These are phyloP conservation scores for Aureobasidium uvarum DNA, from an alignment of 2,329 filamentous ascomycete species.

Conservation along the genomic window DNA sequence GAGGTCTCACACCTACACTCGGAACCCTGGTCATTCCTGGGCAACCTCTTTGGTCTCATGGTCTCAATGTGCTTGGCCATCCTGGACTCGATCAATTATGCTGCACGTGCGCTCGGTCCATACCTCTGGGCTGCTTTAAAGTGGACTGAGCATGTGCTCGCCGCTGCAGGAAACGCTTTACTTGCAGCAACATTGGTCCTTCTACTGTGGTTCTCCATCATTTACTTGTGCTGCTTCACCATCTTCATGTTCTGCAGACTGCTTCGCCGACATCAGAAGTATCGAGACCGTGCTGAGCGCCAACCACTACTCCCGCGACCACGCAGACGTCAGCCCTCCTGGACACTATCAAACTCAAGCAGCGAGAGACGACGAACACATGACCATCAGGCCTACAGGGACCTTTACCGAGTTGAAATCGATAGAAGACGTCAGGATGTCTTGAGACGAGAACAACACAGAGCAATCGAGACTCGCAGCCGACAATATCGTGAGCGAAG, in stretches of 20 bases:
- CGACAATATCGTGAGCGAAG: slow-evolving; percentile 15
- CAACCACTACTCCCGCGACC: not conserved
- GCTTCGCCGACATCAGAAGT: not conserved
- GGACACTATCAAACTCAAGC: not conserved
- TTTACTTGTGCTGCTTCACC: slow-evolving; percentile 13
- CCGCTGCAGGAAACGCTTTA: not conserved
- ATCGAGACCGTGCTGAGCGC: not conserved
- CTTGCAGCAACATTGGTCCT: not conserved
- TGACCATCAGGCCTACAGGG: slow-evolving; percentile 9
- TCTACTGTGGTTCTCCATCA: slow-evolving; percentile 13
- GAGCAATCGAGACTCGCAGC: slow-evolving; percentile 9
- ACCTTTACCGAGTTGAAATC: slow-evolving; percentile 14
- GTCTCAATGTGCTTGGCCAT: not conserved
- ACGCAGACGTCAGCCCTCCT: slow-evolving; percentile 17
- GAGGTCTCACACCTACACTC: not conserved
- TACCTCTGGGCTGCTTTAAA: not conserved
- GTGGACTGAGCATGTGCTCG: not conserved
- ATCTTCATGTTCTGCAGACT: slow-evolving; percentile 10
- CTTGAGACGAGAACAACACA: slow-evolving; percentile 12
- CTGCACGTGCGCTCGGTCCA: not conserved
- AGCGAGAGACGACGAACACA: slow-evolving; percentile 3
- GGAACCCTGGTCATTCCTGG: not conserved
- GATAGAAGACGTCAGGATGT: slow-evolving; percentile 13
- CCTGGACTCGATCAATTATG: not conserved
- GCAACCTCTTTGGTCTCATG: slow-evolving; percentile 8